Evolutionary conservation across 2,329 filamentous ascomycete species (phyloP).

Genomic region (Westerdykella sp.): DNA sequence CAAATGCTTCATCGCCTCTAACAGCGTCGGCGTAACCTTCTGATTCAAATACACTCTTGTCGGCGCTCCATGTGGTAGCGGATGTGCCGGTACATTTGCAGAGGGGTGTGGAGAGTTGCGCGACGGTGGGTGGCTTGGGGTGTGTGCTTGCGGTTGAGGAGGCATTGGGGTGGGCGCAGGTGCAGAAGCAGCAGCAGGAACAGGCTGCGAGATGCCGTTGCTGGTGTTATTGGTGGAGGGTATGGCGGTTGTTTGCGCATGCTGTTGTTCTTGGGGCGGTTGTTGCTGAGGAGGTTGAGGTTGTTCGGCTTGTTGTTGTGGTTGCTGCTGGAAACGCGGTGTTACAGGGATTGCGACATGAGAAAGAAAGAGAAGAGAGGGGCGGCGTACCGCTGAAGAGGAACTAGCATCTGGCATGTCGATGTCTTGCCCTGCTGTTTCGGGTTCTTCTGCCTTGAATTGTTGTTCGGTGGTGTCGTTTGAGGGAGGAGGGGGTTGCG

Average conservation of each 20-base stretch:
- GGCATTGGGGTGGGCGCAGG: not conserved
- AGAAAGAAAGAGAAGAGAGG: no score
- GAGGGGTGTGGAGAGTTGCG: conserved; percentile 33
- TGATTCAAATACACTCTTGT: conserved; percentile 46
- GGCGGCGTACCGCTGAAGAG: no score
- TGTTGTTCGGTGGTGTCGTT: not conserved
- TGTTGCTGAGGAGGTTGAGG: no score
- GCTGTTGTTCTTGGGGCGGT: no score
- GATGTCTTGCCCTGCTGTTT: not conserved
- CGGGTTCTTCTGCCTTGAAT: not conserved
- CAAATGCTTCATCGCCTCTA: conserved; percentile 49
- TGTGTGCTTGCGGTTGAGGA: not conserved
- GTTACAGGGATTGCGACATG: not conserved
- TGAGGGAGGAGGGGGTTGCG: no score
- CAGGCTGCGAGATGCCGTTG: no score
- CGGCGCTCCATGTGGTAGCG: conserved; percentile 44
- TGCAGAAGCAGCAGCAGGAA: no score
- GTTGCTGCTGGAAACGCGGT: not conserved
- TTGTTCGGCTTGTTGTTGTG: not conserved
- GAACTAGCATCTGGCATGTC: no score
- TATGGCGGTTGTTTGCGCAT: no score
- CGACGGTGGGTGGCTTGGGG: conserved; percentile 12
- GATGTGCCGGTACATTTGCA: conserved; percentile 23
- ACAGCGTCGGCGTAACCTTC: conserved; percentile 45
- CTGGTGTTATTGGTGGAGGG: no score